A percentile compares a stretch with the other conserved stretches of the same genome.
These are phyloP conservation scores for Apophysomyces trapeziformis DNA, from an alignment of 371 early-diverging fungal genomes.

Conservation along the genomic window DNA sequence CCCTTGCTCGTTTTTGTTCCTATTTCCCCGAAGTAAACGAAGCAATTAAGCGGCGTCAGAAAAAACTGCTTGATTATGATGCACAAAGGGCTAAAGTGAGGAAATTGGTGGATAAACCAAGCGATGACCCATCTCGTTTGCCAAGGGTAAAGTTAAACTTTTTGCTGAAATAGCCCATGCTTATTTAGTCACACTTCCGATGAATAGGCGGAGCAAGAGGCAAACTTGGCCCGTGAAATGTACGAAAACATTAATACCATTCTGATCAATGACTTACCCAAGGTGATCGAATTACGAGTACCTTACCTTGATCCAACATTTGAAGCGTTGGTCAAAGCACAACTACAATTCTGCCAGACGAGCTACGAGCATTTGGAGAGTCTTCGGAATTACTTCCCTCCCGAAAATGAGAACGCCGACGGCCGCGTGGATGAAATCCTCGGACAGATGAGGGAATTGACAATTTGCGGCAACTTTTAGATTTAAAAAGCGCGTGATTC, in stretches of 20 bases:
- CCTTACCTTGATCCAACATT: constrained; percentile 92
- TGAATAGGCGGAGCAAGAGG: constrained; percentile 76
- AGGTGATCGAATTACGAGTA: constrained; percentile 85
- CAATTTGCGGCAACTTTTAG: constrained; percentile 80
- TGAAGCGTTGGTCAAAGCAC: constrained; percentile 91
- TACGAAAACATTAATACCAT: constrained; percentile 85
- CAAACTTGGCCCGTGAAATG: constrained; percentile 71
- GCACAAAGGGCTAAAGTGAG: constrained; percentile 71
- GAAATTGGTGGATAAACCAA: constrained; percentile 81
- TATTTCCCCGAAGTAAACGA: constrained; percentile 94
- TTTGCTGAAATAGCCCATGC: not conserved
- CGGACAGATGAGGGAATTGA: constrained; percentile 87
- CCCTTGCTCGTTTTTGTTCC: constrained; percentile 81
- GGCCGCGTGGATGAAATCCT: constrained; percentile 77
- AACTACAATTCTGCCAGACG: constrained; percentile 81
- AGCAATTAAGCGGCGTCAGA: constrained; percentile 84
- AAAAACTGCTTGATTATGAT: constrained; percentile 92
- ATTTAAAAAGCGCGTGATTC: not conserved
- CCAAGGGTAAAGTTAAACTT: constrained; percentile 45
- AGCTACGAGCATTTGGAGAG: constrained; percentile 73
- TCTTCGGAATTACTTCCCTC: constrained; percentile 55
- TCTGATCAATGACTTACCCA: constrained; percentile 86
- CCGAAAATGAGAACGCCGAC: constrained; percentile 62
- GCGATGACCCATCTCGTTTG: constrained; percentile 73
- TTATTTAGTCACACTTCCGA: not conserved